A percentile compares a stretch with the other conserved stretches of the same genome.
phyloP scores from a whole-genome alignment of 2,329 filamentous ascomycete species.

The Ophiostoma fasciatum region DNA sequence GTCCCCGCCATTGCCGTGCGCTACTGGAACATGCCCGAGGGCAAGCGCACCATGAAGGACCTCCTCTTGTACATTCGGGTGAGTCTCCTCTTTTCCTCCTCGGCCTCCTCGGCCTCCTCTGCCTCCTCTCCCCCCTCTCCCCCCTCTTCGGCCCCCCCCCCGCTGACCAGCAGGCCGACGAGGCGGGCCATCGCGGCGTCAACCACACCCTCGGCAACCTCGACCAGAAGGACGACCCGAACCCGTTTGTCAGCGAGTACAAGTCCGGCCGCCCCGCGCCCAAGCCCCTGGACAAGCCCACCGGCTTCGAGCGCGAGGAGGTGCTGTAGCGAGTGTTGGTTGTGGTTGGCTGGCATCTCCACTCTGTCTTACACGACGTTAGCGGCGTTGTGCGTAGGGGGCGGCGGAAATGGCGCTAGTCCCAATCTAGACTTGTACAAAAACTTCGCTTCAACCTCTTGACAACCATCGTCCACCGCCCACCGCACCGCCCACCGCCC shows the following conservation, averaged over 20 bases:
- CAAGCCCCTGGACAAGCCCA: slow-evolving; percentile 47
- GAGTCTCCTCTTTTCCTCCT: slow-evolving; percentile 20
- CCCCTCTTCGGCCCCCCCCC: background rate
- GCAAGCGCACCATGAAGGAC: slow-evolving; percentile 67
- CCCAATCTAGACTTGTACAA: too few species aligned
- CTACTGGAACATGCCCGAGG: slow-evolving; percentile 93
- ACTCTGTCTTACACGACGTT: too few species aligned
- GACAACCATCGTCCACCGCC: too few species aligned
- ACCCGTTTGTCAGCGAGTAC: slow-evolving; percentile 79
- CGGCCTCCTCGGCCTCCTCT: too few species aligned
- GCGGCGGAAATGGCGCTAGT: too few species aligned
- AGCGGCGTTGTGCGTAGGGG: too few species aligned
- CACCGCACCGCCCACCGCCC: too few species aligned
- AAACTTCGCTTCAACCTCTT: too few species aligned
- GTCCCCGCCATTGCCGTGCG: slow-evolving; percentile 80
- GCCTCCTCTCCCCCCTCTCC: too few species aligned
- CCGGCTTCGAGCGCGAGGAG: slow-evolving; percentile 74
- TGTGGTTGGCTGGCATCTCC: too few species aligned
- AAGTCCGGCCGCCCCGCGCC: slow-evolving; percentile 53
- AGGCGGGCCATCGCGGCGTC: slow-evolving; percentile 82
- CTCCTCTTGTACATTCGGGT: slow-evolving; percentile 84
- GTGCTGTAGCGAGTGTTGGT: slow-evolving; percentile 46
- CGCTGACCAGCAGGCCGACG: slow-evolving; percentile 22
- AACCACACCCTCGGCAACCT: slow-evolving; percentile 92
- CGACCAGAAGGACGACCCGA: slow-evolving; percentile 72